Base-by-base conservation (phyloP, 2,329 filamentous ascomycete species). In the Arthrinium puccinioides region DNA sequence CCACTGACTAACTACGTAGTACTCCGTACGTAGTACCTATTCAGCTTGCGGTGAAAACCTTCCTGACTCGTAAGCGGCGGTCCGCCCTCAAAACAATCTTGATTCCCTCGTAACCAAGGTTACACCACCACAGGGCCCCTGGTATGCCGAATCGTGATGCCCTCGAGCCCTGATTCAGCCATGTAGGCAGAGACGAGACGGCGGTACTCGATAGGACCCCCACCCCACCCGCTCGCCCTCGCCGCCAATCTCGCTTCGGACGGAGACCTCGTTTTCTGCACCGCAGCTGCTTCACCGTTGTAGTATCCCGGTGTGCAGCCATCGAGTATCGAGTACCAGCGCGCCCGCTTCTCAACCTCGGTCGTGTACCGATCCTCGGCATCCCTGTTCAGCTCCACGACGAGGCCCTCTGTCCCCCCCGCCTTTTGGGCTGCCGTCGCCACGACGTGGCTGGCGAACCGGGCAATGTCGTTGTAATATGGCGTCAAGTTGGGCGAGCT, bases 281-380 rank as follows among this genome's bases (percentile, higher is more conserved):
- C 10, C 10, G 24, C 24, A n/a, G 24, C 24, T 4, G 24, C 24
- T 9, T 26, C 24, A 9, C 24, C 24, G 24, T 26, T 26, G 23
- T 23, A 35, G 23, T 35, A 35, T 9, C 32, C 32, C 9, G 32
- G 32, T 14, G 32, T 35, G 32, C 32, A 35, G 23, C 13, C 23
- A 23, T 20, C 23, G 19, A 35, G 23, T 13, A 26, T 26, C 4
- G 13, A 16, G 32, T 13, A 25, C n/a, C 32, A 20, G 10, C 9
- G 32, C 21, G 32, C 9, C 10, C 32, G 32, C 32, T 26, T 26
- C 20, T 13, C 14, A 9, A 35, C 32, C 23, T 35, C 32, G 32
- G n/a, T 14, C 9, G 32, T 35, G 18, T 35, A 35, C 16, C 18
- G n/a, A 11, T 35, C 32, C 19, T 41, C 32, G 13, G 21, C 21